Evolutionary conservation across 768 basidiomycete genomes (phyloP).

Genomic region (Filobasidium wieringae): DNA sequence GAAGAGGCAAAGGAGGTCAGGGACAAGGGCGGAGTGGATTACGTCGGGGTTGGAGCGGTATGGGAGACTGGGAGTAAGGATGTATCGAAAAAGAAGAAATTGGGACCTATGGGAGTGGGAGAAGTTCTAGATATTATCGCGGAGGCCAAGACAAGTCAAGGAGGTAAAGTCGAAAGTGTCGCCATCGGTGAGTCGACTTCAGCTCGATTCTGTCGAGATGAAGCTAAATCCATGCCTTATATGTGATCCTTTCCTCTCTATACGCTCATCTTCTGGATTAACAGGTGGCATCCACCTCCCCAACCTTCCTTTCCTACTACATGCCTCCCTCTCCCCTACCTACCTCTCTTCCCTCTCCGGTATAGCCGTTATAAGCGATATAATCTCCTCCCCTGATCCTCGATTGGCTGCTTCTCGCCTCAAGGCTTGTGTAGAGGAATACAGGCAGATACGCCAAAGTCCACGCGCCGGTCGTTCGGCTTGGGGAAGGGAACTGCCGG

Average conservation of each 20-base stretch:
- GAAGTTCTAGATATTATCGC: conserved; percentile 51
- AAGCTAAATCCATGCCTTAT: too few species aligned
- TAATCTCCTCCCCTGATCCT: conserved; percentile 57
- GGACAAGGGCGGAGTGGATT: conserved; percentile 57
- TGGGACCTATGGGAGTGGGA: conserved; percentile 66
- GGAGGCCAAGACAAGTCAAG: background rate
- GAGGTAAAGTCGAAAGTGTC: background rate
- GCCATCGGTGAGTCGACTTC: conserved; percentile 57
- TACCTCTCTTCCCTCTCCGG: conserved; percentile 58
- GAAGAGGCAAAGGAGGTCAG: conserved; percentile 56
- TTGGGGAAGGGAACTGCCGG: background rate
- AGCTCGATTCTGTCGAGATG: too few species aligned
- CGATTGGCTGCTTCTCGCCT: conserved; percentile 41
- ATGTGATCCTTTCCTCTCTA: too few species aligned
- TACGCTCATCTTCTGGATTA: background rate
- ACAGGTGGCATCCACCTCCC: conserved; percentile 73
- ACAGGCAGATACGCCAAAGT: background rate
- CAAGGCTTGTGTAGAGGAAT: conserved; percentile 36
- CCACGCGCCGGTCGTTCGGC: too few species aligned
- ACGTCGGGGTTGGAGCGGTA: conserved; percentile 76
- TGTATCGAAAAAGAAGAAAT: conserved; percentile 48
- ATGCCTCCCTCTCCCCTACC: conserved; percentile 52
- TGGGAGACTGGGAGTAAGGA: conserved; percentile 69
- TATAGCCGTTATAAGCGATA: conserved; percentile 79
- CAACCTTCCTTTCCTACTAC: conserved; percentile 63